phyloP scores from a whole-genome alignment of 1,139 yeast genomes.

The Scheffersomyces insectosa region DNA sequence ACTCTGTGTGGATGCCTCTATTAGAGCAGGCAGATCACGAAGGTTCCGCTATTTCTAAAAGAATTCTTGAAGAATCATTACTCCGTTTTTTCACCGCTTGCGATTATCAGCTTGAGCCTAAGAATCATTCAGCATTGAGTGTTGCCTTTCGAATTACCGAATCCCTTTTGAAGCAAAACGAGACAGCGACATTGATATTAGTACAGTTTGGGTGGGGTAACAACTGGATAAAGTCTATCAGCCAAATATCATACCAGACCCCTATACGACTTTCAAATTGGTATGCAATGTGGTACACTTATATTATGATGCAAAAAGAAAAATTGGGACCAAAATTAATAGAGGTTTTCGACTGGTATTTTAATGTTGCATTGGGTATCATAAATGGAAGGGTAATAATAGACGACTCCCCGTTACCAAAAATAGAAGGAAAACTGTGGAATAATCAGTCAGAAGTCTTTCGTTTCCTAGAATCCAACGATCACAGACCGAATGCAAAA shows the following conservation, averaged over 20 bases:
- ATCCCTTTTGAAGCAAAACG: too few relatives aligned
- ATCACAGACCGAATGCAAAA: background rate
- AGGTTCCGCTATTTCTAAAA: too few relatives aligned
- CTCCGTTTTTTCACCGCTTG: too few relatives aligned
- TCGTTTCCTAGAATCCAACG: slow-evolving; percentile 8
- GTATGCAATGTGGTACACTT: too few relatives aligned
- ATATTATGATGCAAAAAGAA: too few relatives aligned
- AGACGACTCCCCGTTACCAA: slow-evolving; percentile 14
- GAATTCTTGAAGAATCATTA: too few relatives aligned
- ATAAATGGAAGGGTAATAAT: slow-evolving; percentile 4
- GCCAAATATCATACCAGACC: too few relatives aligned
- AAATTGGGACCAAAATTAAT: background rate
- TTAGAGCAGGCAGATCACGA: background rate
- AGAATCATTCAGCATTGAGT: too few relatives aligned
- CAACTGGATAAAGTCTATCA: background rate
- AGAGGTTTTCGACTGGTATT: slow-evolving; percentile 26
- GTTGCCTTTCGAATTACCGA: too few relatives aligned
- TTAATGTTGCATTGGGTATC: slow-evolving; percentile 17
- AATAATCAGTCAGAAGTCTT: too few relatives aligned
- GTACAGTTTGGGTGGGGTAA: background rate
- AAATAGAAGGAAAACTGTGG: slow-evolving; percentile 11
- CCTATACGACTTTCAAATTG: too few relatives aligned
- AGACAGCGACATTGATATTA: background rate
- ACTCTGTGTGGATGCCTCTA: background rate
- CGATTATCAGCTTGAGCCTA: too few relatives aligned